Evolutionary conservation across 768 basidiomycete genomes (phyloP), one percentile per base, ranked within the genome.

Genomic region (Russula foetens): DNA sequence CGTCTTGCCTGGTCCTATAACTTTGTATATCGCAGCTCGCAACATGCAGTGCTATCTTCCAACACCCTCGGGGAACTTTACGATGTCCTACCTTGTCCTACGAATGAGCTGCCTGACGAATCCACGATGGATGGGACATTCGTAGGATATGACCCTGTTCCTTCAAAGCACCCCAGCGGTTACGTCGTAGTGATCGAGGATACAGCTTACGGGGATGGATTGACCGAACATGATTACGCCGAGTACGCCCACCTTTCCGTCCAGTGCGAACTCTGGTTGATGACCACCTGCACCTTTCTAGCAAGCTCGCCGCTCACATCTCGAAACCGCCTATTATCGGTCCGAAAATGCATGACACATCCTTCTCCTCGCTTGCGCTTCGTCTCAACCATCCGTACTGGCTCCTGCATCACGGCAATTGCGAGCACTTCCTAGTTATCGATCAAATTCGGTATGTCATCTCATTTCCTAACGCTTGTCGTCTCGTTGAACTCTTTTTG

Each of bases 311-410:
- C 9, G 62, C 75, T 33, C 75, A 79, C 57, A 44, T 79, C 2
- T 65, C 69, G 61, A 71, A 54, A n/a, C 58, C 73, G 33, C 73
- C 54, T 28, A 74, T 68, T 58, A 60, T 39, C 46, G 71, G 71
- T 73, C 62, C 71, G 73, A 68, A 60, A 69, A 75, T 85, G 68
- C 68, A 73, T 55, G 76, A 83, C 56, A 82, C 81, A 8, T 56
- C 69, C 9, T 73, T 92, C 43, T 71, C 75, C 1, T 79, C 82
- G 1, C 77, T 92, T 24, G 72, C 76, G 4, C 70, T 92, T 23
- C 79, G 84, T 33, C 70, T 90, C 39, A 81, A 88, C 65, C 78
- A 86, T 67, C 92, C 92, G 0, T 92, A 93, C 65, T 90, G 87
- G 84, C 73, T 92, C 56, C 74, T 92, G 19, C 91, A 93, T 67